Percentiles rank a stretch among this genome's conserved stretches.
Conservation (phyloP, 371 early-diverging fungal genomes). For the Haplosporangium sp. region DNA sequence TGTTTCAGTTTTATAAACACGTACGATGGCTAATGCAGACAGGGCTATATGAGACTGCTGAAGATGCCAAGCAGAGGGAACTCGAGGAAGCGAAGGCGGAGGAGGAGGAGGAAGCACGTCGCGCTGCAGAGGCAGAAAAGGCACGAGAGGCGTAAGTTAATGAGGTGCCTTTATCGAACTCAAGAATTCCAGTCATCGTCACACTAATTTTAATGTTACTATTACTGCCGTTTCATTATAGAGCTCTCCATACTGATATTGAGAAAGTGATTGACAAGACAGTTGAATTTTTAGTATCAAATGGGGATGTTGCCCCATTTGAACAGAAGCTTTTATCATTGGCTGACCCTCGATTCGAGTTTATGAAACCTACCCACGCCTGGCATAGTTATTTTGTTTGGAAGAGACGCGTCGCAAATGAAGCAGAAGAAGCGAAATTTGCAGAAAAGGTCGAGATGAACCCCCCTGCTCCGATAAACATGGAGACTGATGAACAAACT, state of each 20-base stretch:
- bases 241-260: constrained; percentile 22
- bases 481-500: neutral
- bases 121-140: neutral
- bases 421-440: neutral
- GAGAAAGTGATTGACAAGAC: constrained; percentile 35
- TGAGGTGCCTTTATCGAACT: neutral
- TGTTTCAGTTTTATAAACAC: constrained; percentile 75
- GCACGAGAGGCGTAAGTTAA: constrained; percentile 7
- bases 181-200: neutral
- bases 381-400: constrained; percentile 32
- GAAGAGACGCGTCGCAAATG: neutral
- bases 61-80: constrained; percentile 40
- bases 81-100: constrained; percentile 42
- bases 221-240: neutral
- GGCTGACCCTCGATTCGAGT: constrained; percentile 28
- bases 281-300: constrained; percentile 15
- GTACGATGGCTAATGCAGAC: constrained; percentile 68
- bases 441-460: neutral
- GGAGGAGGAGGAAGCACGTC: constrained; percentile 25
- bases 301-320: constrained; percentile 2
- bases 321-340: constrained; percentile 18
- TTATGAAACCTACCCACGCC: constrained; percentile 22
- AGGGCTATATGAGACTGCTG: constrained; percentile 62
- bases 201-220: neutral
- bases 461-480: neutral